These are phyloP conservation scores for Avena atlantica DNA, from an alignment of 176 grass and related monocot species.

Conservation along the genomic window DNA sequence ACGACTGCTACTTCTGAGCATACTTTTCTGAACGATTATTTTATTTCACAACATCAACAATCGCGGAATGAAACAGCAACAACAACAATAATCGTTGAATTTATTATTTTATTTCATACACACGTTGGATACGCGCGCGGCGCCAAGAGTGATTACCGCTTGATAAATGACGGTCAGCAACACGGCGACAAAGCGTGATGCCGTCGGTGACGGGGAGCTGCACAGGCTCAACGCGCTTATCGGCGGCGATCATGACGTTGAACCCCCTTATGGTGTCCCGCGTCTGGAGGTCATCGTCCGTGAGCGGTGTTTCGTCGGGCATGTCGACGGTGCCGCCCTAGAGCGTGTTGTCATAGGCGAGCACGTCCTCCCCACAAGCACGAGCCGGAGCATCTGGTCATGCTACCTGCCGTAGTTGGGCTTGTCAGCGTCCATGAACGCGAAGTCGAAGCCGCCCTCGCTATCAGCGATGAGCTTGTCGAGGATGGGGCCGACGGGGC, in stretches of 20 bases:
- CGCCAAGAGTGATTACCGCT: no score
- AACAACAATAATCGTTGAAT: no score
- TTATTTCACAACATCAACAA: no score
- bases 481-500: slow-evolving; percentile 39
- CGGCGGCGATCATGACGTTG: slow-evolving; percentile 53
- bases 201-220: slow-evolving; percentile 66
- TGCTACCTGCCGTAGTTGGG: slow-evolving; percentile 64
- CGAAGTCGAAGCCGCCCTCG: slow-evolving; percentile 62
- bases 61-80: no score
- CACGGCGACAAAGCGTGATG: slow-evolving; percentile 63
- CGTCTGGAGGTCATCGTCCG: background rate
- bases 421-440: slow-evolving; percentile 82
- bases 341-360: slow-evolving; percentile 85
- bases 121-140: background rate
- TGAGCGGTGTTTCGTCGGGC: slow-evolving; percentile 45
- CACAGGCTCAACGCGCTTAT: slow-evolving; percentile 55
- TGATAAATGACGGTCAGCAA: slow-evolving; percentile 12
- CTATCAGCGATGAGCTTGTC: slow-evolving; percentile 30
- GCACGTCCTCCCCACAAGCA: slow-evolving; percentile 48
- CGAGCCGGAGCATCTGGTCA: slow-evolving; percentile 50
- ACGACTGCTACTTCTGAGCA: no score
- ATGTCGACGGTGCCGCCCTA: slow-evolving; percentile 54
- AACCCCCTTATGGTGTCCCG: slow-evolving; percentile 38
- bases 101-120: background rate
- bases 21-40: no score